Evolutionary conservation across 2,329 filamentous ascomycete genomes (phyloP).

Genomic region (Ophiostoma australiae): DNA sequence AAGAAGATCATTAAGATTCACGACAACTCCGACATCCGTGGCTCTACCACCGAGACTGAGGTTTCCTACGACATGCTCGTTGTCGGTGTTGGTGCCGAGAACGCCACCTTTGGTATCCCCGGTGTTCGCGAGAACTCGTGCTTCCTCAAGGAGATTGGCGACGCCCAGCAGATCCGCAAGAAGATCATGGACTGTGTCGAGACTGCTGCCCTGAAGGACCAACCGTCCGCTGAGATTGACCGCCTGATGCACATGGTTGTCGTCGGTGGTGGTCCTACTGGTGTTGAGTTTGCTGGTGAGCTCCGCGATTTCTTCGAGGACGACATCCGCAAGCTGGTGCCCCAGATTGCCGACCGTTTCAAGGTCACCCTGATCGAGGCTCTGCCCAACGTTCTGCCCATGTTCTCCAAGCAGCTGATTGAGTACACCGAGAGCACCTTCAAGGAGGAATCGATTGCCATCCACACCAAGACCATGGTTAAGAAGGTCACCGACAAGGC

Average conservation of each 20-base stretch:
- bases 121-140: slow-evolving; percentile 93
- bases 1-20: slow-evolving; percentile 83
- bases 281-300: slow-evolving; percentile 97
- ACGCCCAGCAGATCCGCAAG: slow-evolving; percentile 94
- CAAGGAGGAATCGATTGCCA: slow-evolving; percentile 96
- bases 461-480: slow-evolving; percentile 98
- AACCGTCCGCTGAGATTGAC: slow-evolving; percentile 79
- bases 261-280: slow-evolving; percentile 86
- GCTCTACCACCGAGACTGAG: slow-evolving; percentile 73
- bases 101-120: slow-evolving; percentile 95
- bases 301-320: slow-evolving; percentile 98
- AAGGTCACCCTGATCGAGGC: slow-evolving; percentile 97
- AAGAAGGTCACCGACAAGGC: slow-evolving; percentile 91
- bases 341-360: slow-evolving; percentile 91
- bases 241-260: slow-evolving; percentile 98
- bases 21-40: slow-evolving; percentile 91
- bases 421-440: slow-evolving; percentile 99
- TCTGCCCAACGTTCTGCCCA: slow-evolving; percentile 90
- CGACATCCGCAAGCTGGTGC: slow-evolving; percentile 96
- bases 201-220: slow-evolving; percentile 97
- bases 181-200: slow-evolving; percentile 99
- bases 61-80: slow-evolving; percentile 98
- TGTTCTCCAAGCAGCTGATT: slow-evolving; percentile 98
- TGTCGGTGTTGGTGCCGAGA: slow-evolving; percentile 94
- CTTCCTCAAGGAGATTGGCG: slow-evolving; percentile 97